Conservation (phyloP, 2,329 filamentous ascomycete genomes). For the Fusarium oxysporum region DNA sequence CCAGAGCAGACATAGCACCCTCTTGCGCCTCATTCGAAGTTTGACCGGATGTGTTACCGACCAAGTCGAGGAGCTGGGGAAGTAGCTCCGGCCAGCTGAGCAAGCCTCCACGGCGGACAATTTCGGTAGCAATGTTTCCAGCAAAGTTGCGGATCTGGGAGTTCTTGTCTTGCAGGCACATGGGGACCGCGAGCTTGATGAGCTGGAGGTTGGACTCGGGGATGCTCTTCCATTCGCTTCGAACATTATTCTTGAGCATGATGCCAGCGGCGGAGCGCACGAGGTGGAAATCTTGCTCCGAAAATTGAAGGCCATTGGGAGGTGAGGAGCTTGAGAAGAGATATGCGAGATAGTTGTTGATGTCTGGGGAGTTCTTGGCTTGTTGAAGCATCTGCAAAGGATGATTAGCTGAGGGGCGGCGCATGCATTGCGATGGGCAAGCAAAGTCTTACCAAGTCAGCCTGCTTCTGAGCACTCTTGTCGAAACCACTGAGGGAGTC, state of each 20-base stretch:
- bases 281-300: slow-evolving; percentile 73
- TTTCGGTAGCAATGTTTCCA: slow-evolving; percentile 93
- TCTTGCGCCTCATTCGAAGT: slow-evolving; percentile 81
- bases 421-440: slow-evolving; percentile 23
- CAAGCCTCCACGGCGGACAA: slow-evolving; percentile 85
- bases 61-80: slow-evolving; percentile 81
- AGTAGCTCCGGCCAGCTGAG: slow-evolving; percentile 92
- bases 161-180: slow-evolving; percentile 84
- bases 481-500: slow-evolving; percentile 92
- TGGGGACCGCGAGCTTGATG: slow-evolving; percentile 81
- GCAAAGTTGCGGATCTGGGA: slow-evolving; percentile 87
- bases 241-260: slow-evolving; percentile 96
- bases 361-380: slow-evolving; percentile 88
- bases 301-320: slow-evolving; percentile 70
- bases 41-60: slow-evolving; percentile 78
- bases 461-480: slow-evolving; percentile 84
- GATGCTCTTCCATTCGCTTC: slow-evolving; percentile 78
- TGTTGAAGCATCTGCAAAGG: slow-evolving; percentile 84
- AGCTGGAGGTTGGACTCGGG: slow-evolving; percentile 78
- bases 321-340: slow-evolving; percentile 80
- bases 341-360: slow-evolving; percentile 97
- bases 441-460: slow-evolving; percentile 76
- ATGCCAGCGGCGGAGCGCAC: slow-evolving; percentile 90
- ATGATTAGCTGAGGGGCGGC: slow-evolving; percentile 36
- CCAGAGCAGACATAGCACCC: slow-evolving; percentile 90